phyloP scores from a whole-genome alignment of 2,329 filamentous ascomycete species.

The Diaporthe sp. region DNA sequence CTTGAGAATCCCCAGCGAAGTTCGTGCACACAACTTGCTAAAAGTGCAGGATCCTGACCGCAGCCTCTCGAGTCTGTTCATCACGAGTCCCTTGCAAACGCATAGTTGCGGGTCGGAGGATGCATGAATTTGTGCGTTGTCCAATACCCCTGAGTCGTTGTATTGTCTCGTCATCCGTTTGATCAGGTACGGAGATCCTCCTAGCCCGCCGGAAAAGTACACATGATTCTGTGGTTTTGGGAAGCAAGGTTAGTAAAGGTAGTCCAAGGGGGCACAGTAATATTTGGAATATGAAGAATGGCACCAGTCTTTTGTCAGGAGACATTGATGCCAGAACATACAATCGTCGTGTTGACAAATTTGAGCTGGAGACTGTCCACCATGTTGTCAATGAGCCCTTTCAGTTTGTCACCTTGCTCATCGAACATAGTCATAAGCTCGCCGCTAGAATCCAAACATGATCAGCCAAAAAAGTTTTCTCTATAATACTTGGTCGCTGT shows the following conservation, averaged over 20 bases:
- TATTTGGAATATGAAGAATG: neutral
- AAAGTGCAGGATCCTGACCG: neutral
- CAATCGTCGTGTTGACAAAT: neutral
- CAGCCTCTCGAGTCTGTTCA: neutral
- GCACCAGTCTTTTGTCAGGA: neutral
- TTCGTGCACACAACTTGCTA: neutral
- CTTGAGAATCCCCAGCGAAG: neutral
- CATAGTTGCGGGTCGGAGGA: neutral
- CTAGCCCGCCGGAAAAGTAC: neutral
- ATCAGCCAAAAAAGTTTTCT: neutral
- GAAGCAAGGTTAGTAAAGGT: neutral
- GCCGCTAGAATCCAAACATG: neutral
- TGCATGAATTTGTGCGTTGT: neutral
- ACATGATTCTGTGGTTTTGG: neutral
- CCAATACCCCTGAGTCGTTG: neutral
- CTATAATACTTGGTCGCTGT: neutral
- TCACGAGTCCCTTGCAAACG: neutral
- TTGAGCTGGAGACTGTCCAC: neutral
- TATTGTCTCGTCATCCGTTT: neutral
- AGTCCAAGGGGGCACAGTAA: neutral
- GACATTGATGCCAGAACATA: neutral
- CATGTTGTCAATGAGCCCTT: neutral
- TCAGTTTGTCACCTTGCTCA: neutral
- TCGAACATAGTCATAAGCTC: neutral
- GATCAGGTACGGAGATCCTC: neutral